phyloP scores from a whole-genome alignment of 305 asterid genomes.

The Fraxinus sp. region DNA sequence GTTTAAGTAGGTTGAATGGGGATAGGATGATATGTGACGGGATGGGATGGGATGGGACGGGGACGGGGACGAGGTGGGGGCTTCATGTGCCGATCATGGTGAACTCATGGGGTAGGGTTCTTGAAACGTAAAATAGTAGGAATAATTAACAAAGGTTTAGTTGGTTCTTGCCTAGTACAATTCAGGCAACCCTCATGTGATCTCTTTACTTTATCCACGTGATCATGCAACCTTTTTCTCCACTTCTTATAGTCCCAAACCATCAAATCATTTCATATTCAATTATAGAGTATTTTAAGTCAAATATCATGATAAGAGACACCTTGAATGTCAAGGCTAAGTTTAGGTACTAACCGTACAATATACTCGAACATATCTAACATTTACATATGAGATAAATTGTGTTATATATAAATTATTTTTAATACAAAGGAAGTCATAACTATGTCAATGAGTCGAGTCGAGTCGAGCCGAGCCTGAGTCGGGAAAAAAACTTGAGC shows the following conservation, averaged over 20 bases:
- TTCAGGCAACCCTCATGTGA: slow-evolving; percentile 34
- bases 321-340: not conserved
- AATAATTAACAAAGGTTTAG: slow-evolving; percentile 25
- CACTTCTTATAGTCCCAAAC: not conserved
- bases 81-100: slow-evolving; percentile 35
- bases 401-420: not conserved
- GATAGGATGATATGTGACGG: not conserved
- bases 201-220: slow-evolving; percentile 12
- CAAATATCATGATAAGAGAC: not conserved
- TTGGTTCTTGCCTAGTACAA: slow-evolving; percentile 26
- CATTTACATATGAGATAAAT: not conserved
- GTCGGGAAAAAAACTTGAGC: too few relatives aligned
- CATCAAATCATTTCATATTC: slow-evolving; percentile 10
- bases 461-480: too few relatives aligned
- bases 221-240: not conserved
- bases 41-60: not conserved
- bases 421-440: too few relatives aligned
- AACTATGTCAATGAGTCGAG: too few relatives aligned
- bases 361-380: not conserved
- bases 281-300: not conserved
- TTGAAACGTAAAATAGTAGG: slow-evolving; percentile 45
- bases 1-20: not conserved
- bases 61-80: slow-evolving; percentile 23
- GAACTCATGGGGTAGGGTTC: slow-evolving; percentile 38
- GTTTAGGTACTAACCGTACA: not conserved